Evolutionary conservation across 192 early-diverging fungal genomes (phyloP), one percentile per base, ranked within the genome.

Genomic region (Coemansia erecta): DNA sequence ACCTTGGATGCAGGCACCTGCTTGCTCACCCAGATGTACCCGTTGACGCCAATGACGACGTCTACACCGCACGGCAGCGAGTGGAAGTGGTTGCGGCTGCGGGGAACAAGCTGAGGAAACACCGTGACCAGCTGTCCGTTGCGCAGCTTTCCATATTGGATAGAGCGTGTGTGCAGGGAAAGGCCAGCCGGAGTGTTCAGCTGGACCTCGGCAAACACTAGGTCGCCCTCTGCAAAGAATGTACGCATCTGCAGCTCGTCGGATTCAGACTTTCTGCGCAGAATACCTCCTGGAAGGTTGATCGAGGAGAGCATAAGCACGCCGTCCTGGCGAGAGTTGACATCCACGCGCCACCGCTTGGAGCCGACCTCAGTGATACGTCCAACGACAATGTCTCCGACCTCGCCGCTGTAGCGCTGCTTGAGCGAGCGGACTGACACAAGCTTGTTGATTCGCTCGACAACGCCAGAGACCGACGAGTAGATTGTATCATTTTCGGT

Each of bases 171-270:
- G 55, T 99, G 95, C 33, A 99, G 69, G 3, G 88, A 88, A 23
- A 87, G 83, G 2, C 90, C 85, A 17, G 97, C 97, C 19, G 73
- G 73, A 81, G 90, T 95, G 57, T 92, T 90, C 9, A 81, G 78
- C 73, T 92, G 91, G 21, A 94, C 86, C 63, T 96, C 92, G 44
- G 94, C 95, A 73, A 93, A 92, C 14, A 98, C 72, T 61, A 96
- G 61, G 75, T 99, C 93, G 9, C 97, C 97, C 47, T 99, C 97
- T 14, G 89, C 76, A 73, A 98, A 94, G 59, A 95, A 95, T 26
- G 85, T 86, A 43, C 93, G 85, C 95, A 99, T 99, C 68, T 95
- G 91, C 60, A 98, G 82, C 71, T 99, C 94, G 74, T 99, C 95
- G 0, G 89, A 90, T 70, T 97, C 97, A 39, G 87, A 89, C 83